A percentile compares a stretch with the other conserved stretches of the same genome.
Evolutionary conservation across 1,284 basidiomycete genomes (phyloP).

Genomic region (Austroboletus rostrupii): DNA sequence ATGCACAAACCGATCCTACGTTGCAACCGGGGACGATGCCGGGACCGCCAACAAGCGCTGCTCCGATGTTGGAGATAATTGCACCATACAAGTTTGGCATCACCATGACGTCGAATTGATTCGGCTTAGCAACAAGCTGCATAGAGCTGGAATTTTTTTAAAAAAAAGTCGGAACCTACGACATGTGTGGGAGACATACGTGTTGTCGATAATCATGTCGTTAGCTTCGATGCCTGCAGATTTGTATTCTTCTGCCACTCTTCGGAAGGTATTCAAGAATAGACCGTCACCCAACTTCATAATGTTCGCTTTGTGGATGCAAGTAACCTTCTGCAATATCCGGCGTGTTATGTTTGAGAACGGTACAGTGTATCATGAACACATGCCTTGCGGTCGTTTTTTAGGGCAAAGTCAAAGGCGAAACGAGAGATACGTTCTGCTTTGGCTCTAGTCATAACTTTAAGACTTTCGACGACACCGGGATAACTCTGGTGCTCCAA

Average conservation of each 20-base stretch:
- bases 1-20: conserved; percentile 76
- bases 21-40: conserved; percentile 98
- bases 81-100: conserved; percentile 97
- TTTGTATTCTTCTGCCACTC: conserved; percentile 94
- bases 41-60: conserved; percentile 96
- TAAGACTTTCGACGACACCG: conserved; percentile 97
- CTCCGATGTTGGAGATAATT: conserved; percentile 97
- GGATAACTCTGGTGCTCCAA: conserved; percentile 98
- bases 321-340: conserved; percentile 86
- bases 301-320: conserved; percentile 99
- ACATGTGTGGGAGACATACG: conserved; percentile 46
- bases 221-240: conserved; percentile 89
- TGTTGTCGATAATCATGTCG: conserved; percentile 99
- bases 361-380: neutral
- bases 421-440: conserved; percentile 96
- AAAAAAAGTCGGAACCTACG: neutral
- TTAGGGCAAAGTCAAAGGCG: conserved; percentile 98
- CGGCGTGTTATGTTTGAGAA: conserved; percentile 9
- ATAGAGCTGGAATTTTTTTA: conserved; percentile 81
- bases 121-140: conserved; percentile 94
- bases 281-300: conserved; percentile 99
- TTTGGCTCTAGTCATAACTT: conserved; percentile 94
- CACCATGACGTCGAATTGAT: conserved; percentile 99
- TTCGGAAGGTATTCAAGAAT: conserved; percentile 98
- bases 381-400: conserved; percentile 92